Conservation (phyloP, 1,284 basidiomycete species). For the Sporisorium sorghi region DNA sequence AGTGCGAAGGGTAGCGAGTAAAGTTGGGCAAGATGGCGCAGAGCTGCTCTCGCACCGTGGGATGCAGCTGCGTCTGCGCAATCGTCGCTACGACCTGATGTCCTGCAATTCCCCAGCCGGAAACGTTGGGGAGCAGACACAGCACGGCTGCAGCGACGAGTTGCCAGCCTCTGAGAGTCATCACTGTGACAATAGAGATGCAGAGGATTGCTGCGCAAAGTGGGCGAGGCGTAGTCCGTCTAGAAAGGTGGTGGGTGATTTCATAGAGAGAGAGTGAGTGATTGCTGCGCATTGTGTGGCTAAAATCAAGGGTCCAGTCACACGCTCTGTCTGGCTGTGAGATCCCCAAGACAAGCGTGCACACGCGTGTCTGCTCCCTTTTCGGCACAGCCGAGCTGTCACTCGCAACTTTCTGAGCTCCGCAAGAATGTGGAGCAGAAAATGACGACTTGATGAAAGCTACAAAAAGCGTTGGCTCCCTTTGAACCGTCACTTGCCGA, state of each 20-base stretch:
- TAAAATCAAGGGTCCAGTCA: conserved; percentile 23
- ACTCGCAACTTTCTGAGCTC: background rate
- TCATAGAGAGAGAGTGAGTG: background rate
- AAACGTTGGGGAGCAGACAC: conserved; percentile 13
- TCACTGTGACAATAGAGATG: conserved; percentile 9
- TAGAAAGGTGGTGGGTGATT: conserved; percentile 11
- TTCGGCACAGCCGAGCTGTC: conserved; percentile 21
- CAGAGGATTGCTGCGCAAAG: background rate
- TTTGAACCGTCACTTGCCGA: background rate
- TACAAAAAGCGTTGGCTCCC: background rate
- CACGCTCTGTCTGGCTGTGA: background rate
- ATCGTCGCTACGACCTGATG: conserved; percentile 93
- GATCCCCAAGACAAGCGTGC: background rate
- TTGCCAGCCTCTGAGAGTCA: conserved; percentile 7
- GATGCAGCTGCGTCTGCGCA: conserved; percentile 88
- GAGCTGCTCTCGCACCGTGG: conserved; percentile 77
- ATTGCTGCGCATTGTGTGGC: background rate
- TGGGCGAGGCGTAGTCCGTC: conserved; percentile 16
- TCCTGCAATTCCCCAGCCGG: conserved; percentile 72
- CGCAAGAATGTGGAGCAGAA: background rate
- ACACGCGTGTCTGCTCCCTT: background rate
- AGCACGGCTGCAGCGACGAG: conserved; percentile 7
- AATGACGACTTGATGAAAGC: background rate
- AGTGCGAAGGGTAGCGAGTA: conserved; percentile 47
- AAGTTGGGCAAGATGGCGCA: conserved; percentile 76